Percentiles rank a stretch among this genome's conserved stretches.
These are phyloP conservation scores for Lachancea thermotolerans DNA, from an alignment of 805 yeast species.

Conservation along the genomic window DNA sequence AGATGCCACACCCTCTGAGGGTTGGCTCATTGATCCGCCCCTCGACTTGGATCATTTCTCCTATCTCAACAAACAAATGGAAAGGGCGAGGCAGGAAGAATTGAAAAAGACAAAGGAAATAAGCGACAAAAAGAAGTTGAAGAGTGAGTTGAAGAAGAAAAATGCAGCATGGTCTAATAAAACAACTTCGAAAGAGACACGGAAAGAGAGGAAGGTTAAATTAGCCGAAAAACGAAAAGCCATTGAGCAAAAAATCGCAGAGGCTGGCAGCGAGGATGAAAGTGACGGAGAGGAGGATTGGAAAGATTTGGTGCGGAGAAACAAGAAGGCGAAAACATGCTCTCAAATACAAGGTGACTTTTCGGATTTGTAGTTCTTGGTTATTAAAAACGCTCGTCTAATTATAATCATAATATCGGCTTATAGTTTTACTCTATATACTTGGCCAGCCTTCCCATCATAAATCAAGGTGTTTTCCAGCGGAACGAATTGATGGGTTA, in stretches of 20 bases:
- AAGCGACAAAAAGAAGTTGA: conserved; percentile 32
- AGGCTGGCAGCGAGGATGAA: conserved; percentile 33
- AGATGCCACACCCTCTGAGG: conserved; percentile 55
- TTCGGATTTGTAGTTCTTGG: conserved; percentile 42
- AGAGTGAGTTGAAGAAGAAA: conserved; percentile 41
- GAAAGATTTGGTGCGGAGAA: conserved; percentile 71
- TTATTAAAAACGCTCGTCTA: neutral
- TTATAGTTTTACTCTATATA: neutral
- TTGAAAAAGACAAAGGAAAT: conserved; percentile 40
- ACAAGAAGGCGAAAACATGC: conserved; percentile 43
- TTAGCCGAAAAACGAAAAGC: conserved; percentile 50
- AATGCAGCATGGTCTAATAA: conserved; percentile 81
- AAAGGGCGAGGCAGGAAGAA: conserved; percentile 52
- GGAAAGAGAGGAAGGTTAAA: conserved; percentile 59
- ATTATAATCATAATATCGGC: neutral
- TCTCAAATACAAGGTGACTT: conserved; percentile 48
- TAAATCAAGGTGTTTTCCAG: conserved; percentile 61
- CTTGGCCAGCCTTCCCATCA: conserved; percentile 60
- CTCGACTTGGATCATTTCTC: conserved; percentile 63
- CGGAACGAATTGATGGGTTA: conserved; percentile 78
- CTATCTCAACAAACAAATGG: conserved; percentile 61
- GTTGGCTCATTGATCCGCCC: conserved; percentile 58
- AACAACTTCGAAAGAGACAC: conserved; percentile 52
- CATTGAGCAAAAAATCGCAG: conserved; percentile 42
- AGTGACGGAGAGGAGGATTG: conserved; percentile 62